Base-by-base conservation (phyloP, 768 basidiomycete species). In the Nevesoporus exiguus region DNA sequence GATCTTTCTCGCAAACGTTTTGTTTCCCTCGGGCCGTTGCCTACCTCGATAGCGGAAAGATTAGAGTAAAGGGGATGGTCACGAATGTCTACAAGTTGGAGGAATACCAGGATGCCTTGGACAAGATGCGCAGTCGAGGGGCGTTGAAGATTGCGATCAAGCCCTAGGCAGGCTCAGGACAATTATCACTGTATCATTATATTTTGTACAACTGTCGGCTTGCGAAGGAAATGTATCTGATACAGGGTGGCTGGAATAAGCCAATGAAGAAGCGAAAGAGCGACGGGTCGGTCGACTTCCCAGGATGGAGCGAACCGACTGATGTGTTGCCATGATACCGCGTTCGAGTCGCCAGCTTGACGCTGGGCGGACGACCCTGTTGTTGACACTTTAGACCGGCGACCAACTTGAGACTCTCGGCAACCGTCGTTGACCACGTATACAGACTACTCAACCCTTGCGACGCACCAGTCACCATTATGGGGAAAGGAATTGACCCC, bases 1-100 rank as follows among this genome's bases (percentile, higher is more conserved):
- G 92, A 13, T 94, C 92, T 1, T 94, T 93, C 76, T 88, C 92
- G 9, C 93, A 94, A 60, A 85, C 85, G 1, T 85, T 77, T 73
- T 93, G 92, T 71, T 94, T 96, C 85, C 90, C 92, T 41, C 85
- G 93, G 6, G 91, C 93, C 2, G 83, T 96, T 33, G 88, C 85
- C 13, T 94, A 94, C 68, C 82, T 96, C 19, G 93, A 96, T 62
- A 82, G 83, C 58, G 89, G 90, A 7, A 93, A 92, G 73, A 76
- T 94, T 63, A 86, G 77, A 51, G 81, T 88, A 22, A 85, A 86
- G 68, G 89, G 88, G n/a, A 88, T 92, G 77, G 86, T 90, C 25
- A 77, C 85, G 7, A 81, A 88, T 61, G 66, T 82, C 14, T 89
- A 80, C 71, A 81, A 80, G 59, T 68, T 90, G 49, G 82, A 85